Evolutionary conservation across 441 rosid genomes (phyloP).

Genomic region (Corymbia citriodora): DNA sequence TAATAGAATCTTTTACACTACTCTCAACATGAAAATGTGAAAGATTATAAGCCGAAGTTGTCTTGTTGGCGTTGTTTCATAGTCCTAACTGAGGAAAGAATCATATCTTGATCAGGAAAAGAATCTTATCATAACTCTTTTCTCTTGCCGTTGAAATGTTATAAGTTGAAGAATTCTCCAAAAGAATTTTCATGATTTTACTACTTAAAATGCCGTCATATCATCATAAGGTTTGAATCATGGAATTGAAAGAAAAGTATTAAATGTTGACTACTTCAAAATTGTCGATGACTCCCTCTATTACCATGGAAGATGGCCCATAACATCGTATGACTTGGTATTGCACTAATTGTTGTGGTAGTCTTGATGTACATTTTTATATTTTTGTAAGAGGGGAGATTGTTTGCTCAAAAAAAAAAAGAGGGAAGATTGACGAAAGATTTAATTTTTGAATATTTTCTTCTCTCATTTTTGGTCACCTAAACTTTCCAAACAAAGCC

Average conservation of each 20-base stretch:
- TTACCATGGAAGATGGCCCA: not conserved
- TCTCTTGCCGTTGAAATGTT: not conserved
- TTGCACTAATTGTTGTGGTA: not conserved
- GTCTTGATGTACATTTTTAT: not conserved
- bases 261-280: not conserved
- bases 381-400: not conserved
- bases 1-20: no score
- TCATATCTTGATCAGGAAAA: not conserved
- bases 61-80: not conserved
- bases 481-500: not conserved
- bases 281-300: not conserved
- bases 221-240: not conserved
- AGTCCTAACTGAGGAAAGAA: not conserved
- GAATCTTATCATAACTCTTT: not conserved
- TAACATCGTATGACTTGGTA: not conserved
- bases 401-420: not conserved
- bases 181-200: not conserved
- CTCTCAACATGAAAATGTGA: no score
- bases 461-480: not conserved
- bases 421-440: not conserved
- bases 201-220: not conserved
- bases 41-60: not conserved
- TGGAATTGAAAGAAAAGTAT: not conserved
- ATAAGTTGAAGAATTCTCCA: not conserved
- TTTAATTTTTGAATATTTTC: not conserved